Conservation (phyloP, 1,139 yeast species). For the Scheffersomyces cryptocercus region DNA sequence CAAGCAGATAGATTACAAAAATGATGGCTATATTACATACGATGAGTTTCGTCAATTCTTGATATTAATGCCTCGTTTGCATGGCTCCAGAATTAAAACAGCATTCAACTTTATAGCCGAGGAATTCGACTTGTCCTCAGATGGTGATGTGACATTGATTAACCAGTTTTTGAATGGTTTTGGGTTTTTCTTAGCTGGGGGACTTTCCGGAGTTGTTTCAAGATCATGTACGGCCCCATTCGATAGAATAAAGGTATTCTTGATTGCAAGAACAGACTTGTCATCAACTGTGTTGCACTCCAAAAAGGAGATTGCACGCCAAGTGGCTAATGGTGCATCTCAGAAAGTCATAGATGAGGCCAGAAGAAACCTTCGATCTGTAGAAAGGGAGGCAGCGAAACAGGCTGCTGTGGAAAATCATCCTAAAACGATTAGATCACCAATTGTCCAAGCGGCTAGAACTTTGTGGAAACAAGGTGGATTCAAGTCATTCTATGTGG, state of each 20-base stretch:
- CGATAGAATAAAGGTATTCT: constrained; percentile 88
- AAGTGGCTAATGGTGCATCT: constrained; percentile 37
- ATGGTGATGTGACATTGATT: constrained; percentile 86
- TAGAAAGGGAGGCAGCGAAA: constrained; percentile 16
- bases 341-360: constrained; percentile 41
- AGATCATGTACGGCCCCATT: constrained; percentile 97
- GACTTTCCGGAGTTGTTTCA: constrained; percentile 94
- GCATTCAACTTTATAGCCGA: constrained; percentile 83
- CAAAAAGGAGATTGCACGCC: constrained; percentile 49
- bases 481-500: constrained; percentile 81
- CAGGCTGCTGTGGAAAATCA: constrained; percentile 18
- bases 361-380: constrained; percentile 28
- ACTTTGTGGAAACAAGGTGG: constrained; percentile 91
- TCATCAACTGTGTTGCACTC: constrained; percentile 68
- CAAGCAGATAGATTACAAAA: constrained; percentile 56
- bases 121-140: constrained; percentile 77
- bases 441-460: constrained; percentile 75
- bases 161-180: constrained; percentile 80
- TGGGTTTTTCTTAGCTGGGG: constrained; percentile 93
- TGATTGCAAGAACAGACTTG: constrained; percentile 88
- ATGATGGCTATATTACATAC: constrained; percentile 73
- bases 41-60: constrained; percentile 86
- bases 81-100: constrained; percentile 70
- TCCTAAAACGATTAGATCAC: constrained; percentile 56
- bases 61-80: constrained; percentile 74